Evolutionary conservation across 164 flowering plant genomes (phyloP), one percentile per base, ranked within the genome.

Genomic region (Tetrastigma voinierianum): DNA sequence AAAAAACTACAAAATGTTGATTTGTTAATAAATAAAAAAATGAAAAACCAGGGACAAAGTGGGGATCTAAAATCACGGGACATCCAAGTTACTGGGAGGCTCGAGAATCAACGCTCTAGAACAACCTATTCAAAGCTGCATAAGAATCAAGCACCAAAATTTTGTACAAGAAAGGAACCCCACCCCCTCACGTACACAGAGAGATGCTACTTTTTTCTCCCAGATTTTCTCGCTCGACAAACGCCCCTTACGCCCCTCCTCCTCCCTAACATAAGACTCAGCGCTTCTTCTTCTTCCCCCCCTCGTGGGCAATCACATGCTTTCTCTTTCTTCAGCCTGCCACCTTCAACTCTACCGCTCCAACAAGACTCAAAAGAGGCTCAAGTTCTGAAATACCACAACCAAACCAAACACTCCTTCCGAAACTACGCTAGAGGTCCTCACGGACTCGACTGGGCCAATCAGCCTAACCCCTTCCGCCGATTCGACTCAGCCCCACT

Each of bases 401-500:
- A 84, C 75, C 87, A 87, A 69, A 95, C 97, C 51, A 95, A 95
- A 70, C 98, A 91, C 77, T 65, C 78, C 59, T 86, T 89, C 84
- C 72, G 67, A 70, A 79, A 72, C 51, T 95, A 90, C 74, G 92
- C 98, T 3, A 77, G 86, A 67, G 96, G 96, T 15, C 97, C 97
- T 5, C 91, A 67, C 44, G 88, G 92, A 62, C 96, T 95, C 32
- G 98, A 95, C 72, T 95, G 97, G 98, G 90, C 93, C 32, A 95
- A 94, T 74, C 98, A 91, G 65, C 98, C 98, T 32, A 89, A 91
- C 80, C 97, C 98, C 9, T 95, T 95, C 72, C 93, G 97, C 57
- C 87, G 93, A 32, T 95, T 82, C 80, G 40, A 77, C 72, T 69
- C 87, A 17, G 67, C 96, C 40, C 90, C 92, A 4, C 80, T 83